phyloP scores from a whole-genome alignment of 2,329 filamentous ascomycete genomes.

The Penicillium sp. region DNA sequence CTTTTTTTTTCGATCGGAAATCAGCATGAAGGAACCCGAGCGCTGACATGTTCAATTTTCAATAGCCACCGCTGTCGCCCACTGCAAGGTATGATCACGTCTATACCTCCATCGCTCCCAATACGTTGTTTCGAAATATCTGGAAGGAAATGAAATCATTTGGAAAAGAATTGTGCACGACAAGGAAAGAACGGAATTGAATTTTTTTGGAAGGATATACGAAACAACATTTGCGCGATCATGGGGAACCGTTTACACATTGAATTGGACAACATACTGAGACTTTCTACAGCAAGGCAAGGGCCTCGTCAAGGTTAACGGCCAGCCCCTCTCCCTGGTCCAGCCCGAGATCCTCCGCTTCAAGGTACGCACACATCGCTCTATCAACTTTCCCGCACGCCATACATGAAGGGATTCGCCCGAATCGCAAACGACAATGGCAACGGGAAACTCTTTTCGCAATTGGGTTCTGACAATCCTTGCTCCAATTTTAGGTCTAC shows the following conservation, averaged over 20 bases:
- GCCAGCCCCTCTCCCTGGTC: slow-evolving; percentile 88
- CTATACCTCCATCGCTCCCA: slow-evolving; percentile 14
- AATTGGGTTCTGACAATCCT: slow-evolving; percentile 12
- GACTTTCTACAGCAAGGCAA: slow-evolving; percentile 62
- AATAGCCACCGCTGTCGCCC: slow-evolving; percentile 78
- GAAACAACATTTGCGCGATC: slow-evolving; percentile 17
- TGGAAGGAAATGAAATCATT: slow-evolving; percentile 10
- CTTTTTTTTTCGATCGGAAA: slow-evolving; percentile 7
- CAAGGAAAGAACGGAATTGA: slow-evolving; percentile 6
- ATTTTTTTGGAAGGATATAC: slow-evolving; percentile 9
- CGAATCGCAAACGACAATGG: slow-evolving; percentile 8
- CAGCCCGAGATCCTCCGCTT: slow-evolving; percentile 97
- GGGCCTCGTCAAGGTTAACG: slow-evolving; percentile 98
- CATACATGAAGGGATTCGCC: neutral
- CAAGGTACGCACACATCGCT: slow-evolving; percentile 63
- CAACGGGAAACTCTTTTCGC: neutral
- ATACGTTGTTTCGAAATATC: slow-evolving; percentile 18
- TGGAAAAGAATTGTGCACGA: slow-evolving; percentile 11
- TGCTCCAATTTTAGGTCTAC: slow-evolving; percentile 67
- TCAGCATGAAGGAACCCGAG: slow-evolving; percentile 8
- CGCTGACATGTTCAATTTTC: slow-evolving; percentile 33
- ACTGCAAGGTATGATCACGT: slow-evolving; percentile 72
- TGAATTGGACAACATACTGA: slow-evolving; percentile 27
- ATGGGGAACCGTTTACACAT: slow-evolving; percentile 9
- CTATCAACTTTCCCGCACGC: slow-evolving; percentile 10